These are phyloP conservation scores for Pyrus betulifolia DNA, from an alignment of 306 rosid genomes.

Conservation along the genomic window DNA sequence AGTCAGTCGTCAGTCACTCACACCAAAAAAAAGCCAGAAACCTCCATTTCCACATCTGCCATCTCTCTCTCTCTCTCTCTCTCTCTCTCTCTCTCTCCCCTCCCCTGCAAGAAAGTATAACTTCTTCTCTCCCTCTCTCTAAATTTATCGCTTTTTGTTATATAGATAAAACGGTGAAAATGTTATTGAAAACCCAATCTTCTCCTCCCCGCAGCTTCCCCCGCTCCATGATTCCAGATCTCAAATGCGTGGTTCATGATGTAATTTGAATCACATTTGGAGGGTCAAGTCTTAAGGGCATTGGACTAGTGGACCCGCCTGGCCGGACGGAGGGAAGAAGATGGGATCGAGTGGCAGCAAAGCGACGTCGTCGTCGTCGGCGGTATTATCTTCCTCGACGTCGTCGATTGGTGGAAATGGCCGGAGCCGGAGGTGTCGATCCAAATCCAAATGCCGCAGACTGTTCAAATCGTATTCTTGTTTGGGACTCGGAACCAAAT, in stretches of 20 bases:
- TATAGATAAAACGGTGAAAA: slow-evolving; percentile 7
- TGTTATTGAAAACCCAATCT: neutral
- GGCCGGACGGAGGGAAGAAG: neutral
- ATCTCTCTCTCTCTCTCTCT: neutral
- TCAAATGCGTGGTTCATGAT: neutral
- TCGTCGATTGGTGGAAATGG: slow-evolving; percentile 15
- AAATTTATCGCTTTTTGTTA: neutral
- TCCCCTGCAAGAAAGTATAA: slow-evolving; percentile 9
- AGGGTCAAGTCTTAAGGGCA: neutral
- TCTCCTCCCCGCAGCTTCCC: neutral
- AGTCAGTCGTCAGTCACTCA: neutral
- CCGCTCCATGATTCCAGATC: neutral
- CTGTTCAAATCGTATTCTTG: slow-evolving; percentile 71
- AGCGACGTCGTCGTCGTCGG: slow-evolving; percentile 29
- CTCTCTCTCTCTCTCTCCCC: neutral
- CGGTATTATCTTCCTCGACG: slow-evolving; percentile 19
- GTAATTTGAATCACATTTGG: neutral
- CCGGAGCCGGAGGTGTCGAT: slow-evolving; percentile 41
- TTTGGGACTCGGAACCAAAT: slow-evolving; percentile 57
- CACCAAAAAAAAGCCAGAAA: neutral
- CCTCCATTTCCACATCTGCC: neutral
- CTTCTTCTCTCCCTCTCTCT: slow-evolving; percentile 29
- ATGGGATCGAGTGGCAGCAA: slow-evolving; percentile 95
- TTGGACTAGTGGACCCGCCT: neutral
- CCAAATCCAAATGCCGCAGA: slow-evolving; percentile 41